phyloP scores from a whole-genome alignment of 805 yeast genomes.

The Diddensiella santjacobensis region DNA sequence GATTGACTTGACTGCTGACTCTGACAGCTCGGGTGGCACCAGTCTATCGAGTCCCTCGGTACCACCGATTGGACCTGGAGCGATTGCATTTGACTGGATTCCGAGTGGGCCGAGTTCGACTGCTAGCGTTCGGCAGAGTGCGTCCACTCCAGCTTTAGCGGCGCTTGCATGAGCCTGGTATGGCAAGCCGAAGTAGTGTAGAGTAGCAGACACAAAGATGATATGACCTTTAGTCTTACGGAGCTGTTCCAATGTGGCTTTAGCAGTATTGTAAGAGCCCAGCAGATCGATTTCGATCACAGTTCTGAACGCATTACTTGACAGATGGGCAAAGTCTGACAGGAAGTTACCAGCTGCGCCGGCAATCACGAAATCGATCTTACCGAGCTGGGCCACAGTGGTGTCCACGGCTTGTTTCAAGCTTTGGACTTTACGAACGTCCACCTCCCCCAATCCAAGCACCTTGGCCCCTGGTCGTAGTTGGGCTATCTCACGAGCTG shows the following conservation, averaged over 20 bases:
- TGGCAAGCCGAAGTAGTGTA: constrained; percentile 86
- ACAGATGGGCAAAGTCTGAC: constrained; percentile 70
- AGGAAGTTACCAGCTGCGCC: constrained; percentile 97
- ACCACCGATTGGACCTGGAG: constrained; percentile 85
- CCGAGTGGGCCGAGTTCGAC: constrained; percentile 92
- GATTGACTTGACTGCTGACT: constrained; percentile 44
- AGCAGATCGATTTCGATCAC: constrained; percentile 83
- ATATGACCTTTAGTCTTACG: constrained; percentile 64
- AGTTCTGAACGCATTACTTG: constrained; percentile 82
- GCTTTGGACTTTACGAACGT: constrained; percentile 69
- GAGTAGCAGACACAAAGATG: constrained; percentile 80
- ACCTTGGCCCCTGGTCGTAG: constrained; percentile 63
- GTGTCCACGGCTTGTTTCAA: constrained; percentile 58
- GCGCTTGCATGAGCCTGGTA: constrained; percentile 90
- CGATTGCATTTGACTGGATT: constrained; percentile 74
- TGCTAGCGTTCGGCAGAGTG: constrained; percentile 76
- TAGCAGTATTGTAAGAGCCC: constrained; percentile 86
- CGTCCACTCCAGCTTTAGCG: constrained; percentile 94
- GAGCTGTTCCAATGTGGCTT: constrained; percentile 70
- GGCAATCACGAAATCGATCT: constrained; percentile 81
- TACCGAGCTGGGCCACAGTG: constrained; percentile 67
- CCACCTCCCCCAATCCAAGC: constrained; percentile 66
- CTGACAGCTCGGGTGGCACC: constrained; percentile 39
- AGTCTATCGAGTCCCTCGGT: constrained; percentile 84
- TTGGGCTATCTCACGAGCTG: constrained; percentile 60